A percentile compares a stretch with the other conserved stretches of the same genome.
phyloP scores from a whole-genome alignment of 495 filamentous ascomycete genomes.

The Aspergillus diversus region DNA sequence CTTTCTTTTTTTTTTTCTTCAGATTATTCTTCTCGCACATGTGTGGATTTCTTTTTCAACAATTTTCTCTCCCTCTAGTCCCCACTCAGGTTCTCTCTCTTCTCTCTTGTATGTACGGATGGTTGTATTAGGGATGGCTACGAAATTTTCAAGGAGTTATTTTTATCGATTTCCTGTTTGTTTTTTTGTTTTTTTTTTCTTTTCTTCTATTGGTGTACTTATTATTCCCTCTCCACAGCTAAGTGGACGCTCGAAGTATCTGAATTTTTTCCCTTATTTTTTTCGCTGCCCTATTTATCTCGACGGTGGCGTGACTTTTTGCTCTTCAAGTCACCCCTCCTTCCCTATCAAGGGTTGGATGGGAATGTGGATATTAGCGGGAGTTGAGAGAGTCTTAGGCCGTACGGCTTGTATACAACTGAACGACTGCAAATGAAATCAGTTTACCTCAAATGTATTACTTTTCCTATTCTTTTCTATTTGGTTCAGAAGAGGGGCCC shows the following conservation, averaged over 20 bases:
- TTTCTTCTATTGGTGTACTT: constrained; percentile 11
- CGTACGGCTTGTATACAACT: not conserved
- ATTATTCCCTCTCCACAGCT: constrained; percentile 20
- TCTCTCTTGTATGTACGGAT: constrained; percentile 3
- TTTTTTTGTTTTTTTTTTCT: constrained; percentile 27
- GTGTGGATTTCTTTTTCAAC: constrained; percentile 12
- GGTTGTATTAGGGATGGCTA: constrained; percentile 16
- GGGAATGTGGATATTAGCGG: not conserved
- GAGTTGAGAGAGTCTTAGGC: not conserved
- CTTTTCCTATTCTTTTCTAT: not conserved
- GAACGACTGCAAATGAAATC: constrained; percentile 3
- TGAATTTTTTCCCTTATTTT: not conserved
- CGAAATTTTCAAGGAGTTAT: constrained; percentile 15
- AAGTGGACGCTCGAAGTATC: constrained; percentile 16
- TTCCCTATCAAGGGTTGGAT: not conserved
- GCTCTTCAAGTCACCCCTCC: not conserved
- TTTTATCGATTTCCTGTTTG: constrained; percentile 25
- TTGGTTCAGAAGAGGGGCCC: not conserved
- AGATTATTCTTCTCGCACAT: not conserved
- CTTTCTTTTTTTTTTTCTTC: not conserved
- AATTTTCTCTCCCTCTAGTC: constrained; percentile 17
- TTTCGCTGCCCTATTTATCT: not conserved
- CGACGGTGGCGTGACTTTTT: not conserved
- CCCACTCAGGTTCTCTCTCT: constrained; percentile 22
- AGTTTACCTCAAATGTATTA: not conserved